Evolutionary conservation across 305 asterid genomes (phyloP), one percentile per base, ranked within the genome.

Genomic region (Fraxinus floribunda): DNA sequence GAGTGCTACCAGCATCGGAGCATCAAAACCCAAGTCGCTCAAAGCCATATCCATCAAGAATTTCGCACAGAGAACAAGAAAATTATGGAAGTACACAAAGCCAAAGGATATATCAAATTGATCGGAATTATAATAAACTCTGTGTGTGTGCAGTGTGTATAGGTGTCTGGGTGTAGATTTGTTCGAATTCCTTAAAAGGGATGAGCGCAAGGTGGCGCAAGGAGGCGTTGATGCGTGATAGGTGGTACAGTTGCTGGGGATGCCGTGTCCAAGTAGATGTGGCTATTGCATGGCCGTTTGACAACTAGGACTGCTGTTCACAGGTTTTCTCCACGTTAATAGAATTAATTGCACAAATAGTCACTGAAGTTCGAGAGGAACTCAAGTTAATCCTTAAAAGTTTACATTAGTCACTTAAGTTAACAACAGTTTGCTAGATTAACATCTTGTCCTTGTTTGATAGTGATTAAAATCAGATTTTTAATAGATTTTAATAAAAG

Each of bases 1-100:
- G 39, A 84, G 46, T 4, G 88, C 81, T 20, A 79, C 77, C 26
- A 83, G 11, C 29, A 80, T 35, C 16, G 77, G 22, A 49, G 57
- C 36, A 64, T 83, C 90, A 0, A 87, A 44, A 0, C 89, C 86
- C 3, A 84, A 16, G 74, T 55, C 75, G n/a, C 84, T 64, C 9
- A 82, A 38, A 24, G 79, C 89, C 82, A 84, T 62, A 32, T 77
- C 82, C 81, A 78, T 60, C 13, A 2, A 60, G 11, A 60, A 20
- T 6, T 60, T 7, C 9, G 9, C 24, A n/a, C 2, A 52, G 64
- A 52, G 1, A 52, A 52, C 0, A 16, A 52, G 62, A 52, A 52
- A 52, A n/a, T 16, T 52, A 52, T 52, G 62, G 7, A 15, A 52
- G 62, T 5, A 52, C 6, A 52, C 5, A 16, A 52, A 20, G 30